Percentiles rank a stretch among this genome's conserved stretches.
Conservation (phyloP, 2,329 filamentous ascomycete species). For the Pseudogymnoascus verrucosus region DNA sequence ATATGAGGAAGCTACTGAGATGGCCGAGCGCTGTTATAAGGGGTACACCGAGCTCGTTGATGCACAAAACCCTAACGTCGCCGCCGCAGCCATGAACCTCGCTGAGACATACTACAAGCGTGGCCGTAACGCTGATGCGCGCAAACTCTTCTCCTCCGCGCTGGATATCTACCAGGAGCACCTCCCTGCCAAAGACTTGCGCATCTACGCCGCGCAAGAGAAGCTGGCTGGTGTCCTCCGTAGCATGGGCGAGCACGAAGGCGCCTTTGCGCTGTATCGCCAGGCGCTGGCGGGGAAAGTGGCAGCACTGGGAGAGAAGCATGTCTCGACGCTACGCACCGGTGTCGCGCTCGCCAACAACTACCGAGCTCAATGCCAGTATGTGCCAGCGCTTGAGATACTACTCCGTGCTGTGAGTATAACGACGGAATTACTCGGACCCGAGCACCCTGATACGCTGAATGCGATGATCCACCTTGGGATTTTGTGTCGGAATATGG, state of each 20-base stretch:
- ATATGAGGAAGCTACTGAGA: conserved; percentile 9
- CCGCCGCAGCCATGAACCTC: background rate
- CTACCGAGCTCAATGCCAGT: conserved; percentile 15
- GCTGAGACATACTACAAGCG: background rate
- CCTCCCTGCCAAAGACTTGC: background rate
- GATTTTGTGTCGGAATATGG: background rate
- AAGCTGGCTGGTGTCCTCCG: background rate
- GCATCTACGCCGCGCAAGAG: background rate
- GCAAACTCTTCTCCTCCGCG: conserved; percentile 1
- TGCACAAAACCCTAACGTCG: background rate
- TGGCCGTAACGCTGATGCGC: conserved; percentile 2
- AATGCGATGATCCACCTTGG: conserved; percentile 10
- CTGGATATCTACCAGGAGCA: conserved; percentile 1
- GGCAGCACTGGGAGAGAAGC: conserved; percentile 5
- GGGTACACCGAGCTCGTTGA: background rate
- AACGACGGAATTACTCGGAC: conserved; percentile 9
- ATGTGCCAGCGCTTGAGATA: conserved; percentile 18
- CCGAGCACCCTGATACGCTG: conserved; percentile 11
- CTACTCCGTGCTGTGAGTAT: conserved; percentile 13
- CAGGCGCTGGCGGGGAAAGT: background rate
- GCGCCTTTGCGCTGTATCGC: background rate
- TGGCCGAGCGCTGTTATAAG: background rate
- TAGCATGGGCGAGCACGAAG: background rate
- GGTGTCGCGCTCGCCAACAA: conserved; percentile 15
- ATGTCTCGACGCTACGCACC: conserved; percentile 10